Evolutionary conservation across 169 alveolate genomes (phyloP).

Genomic region (Cystoisospora suis): DNA sequence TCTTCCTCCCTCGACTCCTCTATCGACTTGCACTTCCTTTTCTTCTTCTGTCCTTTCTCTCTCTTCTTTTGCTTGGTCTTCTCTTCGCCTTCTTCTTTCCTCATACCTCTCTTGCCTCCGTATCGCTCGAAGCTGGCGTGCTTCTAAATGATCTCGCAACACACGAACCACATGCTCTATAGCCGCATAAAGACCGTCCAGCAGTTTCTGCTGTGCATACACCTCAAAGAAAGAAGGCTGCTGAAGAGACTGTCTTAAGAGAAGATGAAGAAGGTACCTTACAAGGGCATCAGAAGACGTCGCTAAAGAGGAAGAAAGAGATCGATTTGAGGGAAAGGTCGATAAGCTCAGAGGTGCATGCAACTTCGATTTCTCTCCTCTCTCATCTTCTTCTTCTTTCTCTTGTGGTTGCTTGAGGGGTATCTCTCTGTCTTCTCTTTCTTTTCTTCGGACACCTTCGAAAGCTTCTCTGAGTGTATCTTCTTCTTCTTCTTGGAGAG

Average conservation of each 20-base stretch:
- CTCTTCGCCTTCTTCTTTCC: conserved; percentile 36
- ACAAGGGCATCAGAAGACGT: not conserved
- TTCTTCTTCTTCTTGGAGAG: too few species aligned
- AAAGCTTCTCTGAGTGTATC: not conserved
- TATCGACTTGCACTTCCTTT: not conserved
- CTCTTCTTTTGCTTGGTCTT: not conserved
- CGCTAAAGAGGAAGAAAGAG: not conserved
- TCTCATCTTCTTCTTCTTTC: not conserved
- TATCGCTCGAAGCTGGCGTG: not conserved
- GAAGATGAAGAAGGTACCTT: not conserved
- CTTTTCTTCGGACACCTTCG: not conserved
- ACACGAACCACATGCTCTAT: conserved; percentile 35
- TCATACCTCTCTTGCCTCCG: conserved; percentile 43
- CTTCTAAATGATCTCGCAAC: not conserved
- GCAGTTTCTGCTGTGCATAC: conserved; percentile 63
- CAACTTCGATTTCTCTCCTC: not conserved
- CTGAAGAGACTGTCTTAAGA: conserved; percentile 14
- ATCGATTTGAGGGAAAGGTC: not conserved
- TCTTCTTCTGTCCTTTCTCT: not conserved
- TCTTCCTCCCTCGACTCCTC: not conserved
- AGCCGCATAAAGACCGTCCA: conserved; percentile 55
- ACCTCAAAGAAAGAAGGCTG: conserved; percentile 62
- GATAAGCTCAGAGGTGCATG: too few species aligned
- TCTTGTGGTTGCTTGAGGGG: too few species aligned
- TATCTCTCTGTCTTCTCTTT: too few species aligned